These are phyloP conservation scores for Pleurotus platypus DNA, from an alignment of 768 basidiomycete species.

Conservation along the genomic window DNA sequence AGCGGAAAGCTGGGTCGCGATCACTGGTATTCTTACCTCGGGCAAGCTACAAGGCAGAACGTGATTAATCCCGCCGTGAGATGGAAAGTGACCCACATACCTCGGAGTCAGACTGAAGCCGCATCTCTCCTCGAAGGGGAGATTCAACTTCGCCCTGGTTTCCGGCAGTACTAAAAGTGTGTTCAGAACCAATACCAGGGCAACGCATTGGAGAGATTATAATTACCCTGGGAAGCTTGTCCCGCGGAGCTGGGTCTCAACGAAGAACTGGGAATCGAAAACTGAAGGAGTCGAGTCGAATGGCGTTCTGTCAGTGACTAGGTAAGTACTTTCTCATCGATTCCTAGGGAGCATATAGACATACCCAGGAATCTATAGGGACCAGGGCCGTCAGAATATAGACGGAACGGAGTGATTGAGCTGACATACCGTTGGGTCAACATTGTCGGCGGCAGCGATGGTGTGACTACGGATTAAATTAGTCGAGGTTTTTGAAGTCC, in stretches of 20 bases:
- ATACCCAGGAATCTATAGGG: constrained; percentile 12
- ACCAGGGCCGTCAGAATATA: neutral
- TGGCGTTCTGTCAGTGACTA: constrained; percentile 16
- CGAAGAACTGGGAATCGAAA: constrained; percentile 29
- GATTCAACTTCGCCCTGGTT: constrained; percentile 17
- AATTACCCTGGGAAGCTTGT: constrained; percentile 21
- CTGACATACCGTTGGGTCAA: constrained; percentile 22
- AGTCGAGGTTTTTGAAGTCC: neutral
- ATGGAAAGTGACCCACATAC: constrained; percentile 1
- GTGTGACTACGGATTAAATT: constrained; percentile 12
- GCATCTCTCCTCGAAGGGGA: constrained; percentile 13
- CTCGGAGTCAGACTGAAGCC: constrained; percentile 15
- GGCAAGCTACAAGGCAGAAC: constrained; percentile 11
- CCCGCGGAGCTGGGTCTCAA: constrained; percentile 27
- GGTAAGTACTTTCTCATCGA: neutral
- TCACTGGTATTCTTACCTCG: constrained; percentile 10
- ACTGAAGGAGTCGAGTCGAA: constrained; percentile 29
- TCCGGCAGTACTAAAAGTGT: constrained; percentile 19
- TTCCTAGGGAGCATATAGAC: neutral
- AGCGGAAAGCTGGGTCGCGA: constrained; percentile 11
- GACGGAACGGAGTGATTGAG: constrained; percentile 8
- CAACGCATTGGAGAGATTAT: neutral
- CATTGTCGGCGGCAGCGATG: constrained; percentile 27
- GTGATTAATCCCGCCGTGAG: neutral
- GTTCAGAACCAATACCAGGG: constrained; percentile 8